These are phyloP conservation scores for Apiotrichum montevideense DNA, from an alignment of 1,284 basidiomycete species.

Conservation along the genomic window DNA sequence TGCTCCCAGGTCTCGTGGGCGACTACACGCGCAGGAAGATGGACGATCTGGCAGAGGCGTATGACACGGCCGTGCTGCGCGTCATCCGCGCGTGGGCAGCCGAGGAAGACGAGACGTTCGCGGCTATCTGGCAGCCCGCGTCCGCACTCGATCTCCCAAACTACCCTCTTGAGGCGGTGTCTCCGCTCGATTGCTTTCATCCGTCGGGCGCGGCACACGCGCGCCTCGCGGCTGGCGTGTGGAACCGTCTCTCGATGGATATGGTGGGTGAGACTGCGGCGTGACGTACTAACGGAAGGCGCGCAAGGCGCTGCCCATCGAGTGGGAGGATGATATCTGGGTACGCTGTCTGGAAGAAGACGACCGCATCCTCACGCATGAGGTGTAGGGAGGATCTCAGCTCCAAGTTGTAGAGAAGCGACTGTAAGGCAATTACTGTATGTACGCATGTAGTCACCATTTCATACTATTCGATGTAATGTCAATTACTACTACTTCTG, in stretches of 20 bases:
- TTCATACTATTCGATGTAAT: too few species aligned
- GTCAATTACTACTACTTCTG: too few species aligned
- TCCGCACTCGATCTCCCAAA: constrained; percentile 36
- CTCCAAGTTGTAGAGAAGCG: background rate
- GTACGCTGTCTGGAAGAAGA: constrained; percentile 41
- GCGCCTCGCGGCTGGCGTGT: constrained; percentile 43
- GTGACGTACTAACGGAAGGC: constrained; percentile 17
- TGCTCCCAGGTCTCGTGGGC: constrained; percentile 38
- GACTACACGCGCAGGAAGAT: constrained; percentile 41
- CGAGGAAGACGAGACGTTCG: constrained; percentile 34
- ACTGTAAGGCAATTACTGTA: background rate
- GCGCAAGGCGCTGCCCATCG: constrained; percentile 31
- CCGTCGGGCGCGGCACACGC: constrained; percentile 42
- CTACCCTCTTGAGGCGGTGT: constrained; percentile 44
- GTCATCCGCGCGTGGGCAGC: constrained; percentile 37
- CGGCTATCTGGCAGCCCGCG: constrained; percentile 42
- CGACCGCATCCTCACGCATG: constrained; percentile 28
- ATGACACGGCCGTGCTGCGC: constrained; percentile 38
- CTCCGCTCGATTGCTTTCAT: constrained; percentile 47
- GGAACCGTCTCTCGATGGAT: constrained; percentile 37
- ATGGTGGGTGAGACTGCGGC: background rate
- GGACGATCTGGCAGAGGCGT: constrained; percentile 41
- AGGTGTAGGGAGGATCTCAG: background rate
- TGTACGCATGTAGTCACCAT: background rate
- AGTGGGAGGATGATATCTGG: constrained; percentile 35